These are phyloP conservation scores for Candida mesenterica DNA, from an alignment of 1,139 yeast genomes.

Conservation along the genomic window DNA sequence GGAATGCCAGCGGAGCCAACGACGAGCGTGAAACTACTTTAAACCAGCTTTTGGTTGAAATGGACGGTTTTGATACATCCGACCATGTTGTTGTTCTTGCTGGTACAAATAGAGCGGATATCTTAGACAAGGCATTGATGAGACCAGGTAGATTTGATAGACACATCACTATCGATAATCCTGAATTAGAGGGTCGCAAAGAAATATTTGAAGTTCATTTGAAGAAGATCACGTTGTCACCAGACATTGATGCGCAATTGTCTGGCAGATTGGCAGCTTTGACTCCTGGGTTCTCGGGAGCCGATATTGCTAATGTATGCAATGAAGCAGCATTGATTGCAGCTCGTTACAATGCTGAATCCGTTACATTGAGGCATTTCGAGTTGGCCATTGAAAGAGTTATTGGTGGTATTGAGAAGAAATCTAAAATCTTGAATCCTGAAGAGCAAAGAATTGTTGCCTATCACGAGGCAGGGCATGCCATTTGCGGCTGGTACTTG, in stretches of 20 bases:
- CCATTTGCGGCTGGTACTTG: slow-evolving; percentile 95
- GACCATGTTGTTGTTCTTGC: slow-evolving; percentile 97
- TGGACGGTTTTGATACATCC: slow-evolving; percentile 90
- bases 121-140: slow-evolving; percentile 84
- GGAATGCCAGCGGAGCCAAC: slow-evolving; percentile 81
- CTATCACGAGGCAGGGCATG: slow-evolving; percentile 98
- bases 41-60: slow-evolving; percentile 91
- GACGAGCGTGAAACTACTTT: slow-evolving; percentile 97
- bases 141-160: slow-evolving; percentile 98
- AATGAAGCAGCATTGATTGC: slow-evolving; percentile 97
- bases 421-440: slow-evolving; percentile 74
- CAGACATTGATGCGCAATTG: slow-evolving; percentile 47
- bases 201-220: slow-evolving; percentile 88
- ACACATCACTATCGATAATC: slow-evolving; percentile 86
- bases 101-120: slow-evolving; percentile 95
- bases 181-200: slow-evolving; percentile 91
- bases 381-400: slow-evolving; percentile 97
- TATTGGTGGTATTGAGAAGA: slow-evolving; percentile 93
- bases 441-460: slow-evolving; percentile 91
- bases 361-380: slow-evolving; percentile 73
- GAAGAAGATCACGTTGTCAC: slow-evolving; percentile 56
- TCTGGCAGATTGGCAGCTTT: slow-evolving; percentile 89
- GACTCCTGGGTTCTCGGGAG: slow-evolving; percentile 98
- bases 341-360: slow-evolving; percentile 74
- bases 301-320: slow-evolving; percentile 95